A percentile compares a stretch with the other conserved stretches of the same genome.
These are phyloP conservation scores for Pseudophaeomoniella oleicola DNA, from an alignment of 2,329 filamentous ascomycete species.

Conservation along the genomic window DNA sequence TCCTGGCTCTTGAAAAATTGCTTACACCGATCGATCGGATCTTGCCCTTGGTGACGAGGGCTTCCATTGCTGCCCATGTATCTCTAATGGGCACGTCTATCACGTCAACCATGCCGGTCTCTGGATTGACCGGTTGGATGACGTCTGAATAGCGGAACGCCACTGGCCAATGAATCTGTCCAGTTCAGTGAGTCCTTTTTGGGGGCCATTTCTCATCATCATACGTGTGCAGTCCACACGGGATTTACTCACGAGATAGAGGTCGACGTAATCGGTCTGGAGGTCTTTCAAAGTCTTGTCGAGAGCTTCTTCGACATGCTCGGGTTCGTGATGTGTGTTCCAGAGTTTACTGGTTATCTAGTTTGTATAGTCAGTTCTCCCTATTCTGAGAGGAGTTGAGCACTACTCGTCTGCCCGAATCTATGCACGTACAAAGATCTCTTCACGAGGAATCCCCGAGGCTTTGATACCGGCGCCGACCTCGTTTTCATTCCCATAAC, in stretches of 20 bases:
- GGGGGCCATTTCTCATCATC: too few relatives aligned
- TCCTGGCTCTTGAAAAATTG: constrained; percentile 21
- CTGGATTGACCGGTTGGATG: constrained; percentile 55
- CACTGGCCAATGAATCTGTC: constrained; percentile 43
- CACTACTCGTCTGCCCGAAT: constrained; percentile 4
- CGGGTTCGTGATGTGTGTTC: constrained; percentile 38
- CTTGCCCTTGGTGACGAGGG: constrained; percentile 26
- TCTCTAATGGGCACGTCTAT: constrained; percentile 30
- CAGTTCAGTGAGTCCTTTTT: too few relatives aligned
- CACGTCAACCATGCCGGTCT: constrained; percentile 9
- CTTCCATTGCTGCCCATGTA: constrained; percentile 26
- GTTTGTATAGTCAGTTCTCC: constrained; percentile 4
- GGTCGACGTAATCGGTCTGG: constrained; percentile 37
- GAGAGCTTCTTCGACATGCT: constrained; percentile 34
- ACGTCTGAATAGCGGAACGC: constrained; percentile 54
- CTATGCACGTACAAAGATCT: constrained; percentile 34
- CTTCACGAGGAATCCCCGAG: constrained; percentile 34
- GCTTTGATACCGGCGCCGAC: constrained; percentile 66
- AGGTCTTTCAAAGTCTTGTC: constrained; percentile 35
- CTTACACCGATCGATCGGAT: constrained; percentile 26
- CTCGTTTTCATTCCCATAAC: constrained; percentile 55
- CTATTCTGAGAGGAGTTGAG: neutral
- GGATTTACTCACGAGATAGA: constrained; percentile 61
- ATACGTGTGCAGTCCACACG: too few relatives aligned
- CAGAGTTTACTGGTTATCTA: constrained; percentile 48